Conservation (phyloP, 192 early-diverging fungal species). For the Phycomyces blakesleeanus region DNA sequence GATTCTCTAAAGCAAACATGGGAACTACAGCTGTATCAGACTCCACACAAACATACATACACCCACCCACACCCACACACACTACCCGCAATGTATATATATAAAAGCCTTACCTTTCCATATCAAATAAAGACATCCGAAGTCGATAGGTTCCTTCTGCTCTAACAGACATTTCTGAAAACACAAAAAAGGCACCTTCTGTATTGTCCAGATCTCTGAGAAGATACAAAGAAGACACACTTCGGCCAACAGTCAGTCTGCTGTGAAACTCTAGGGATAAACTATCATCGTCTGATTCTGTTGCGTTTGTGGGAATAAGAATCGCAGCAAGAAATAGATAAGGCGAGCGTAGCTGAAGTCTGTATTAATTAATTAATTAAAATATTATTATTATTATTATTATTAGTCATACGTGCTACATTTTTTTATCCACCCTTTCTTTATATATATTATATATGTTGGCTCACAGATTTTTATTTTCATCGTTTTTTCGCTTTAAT, state of each 20-base stretch:
- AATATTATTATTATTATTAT: too few relatives aligned
- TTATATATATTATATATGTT: constrained; percentile 3
- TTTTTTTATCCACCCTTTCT: too few relatives aligned
- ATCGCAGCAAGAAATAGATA: constrained; percentile 93
- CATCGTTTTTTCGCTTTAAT: constrained; percentile 1
- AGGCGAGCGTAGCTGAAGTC: constrained; percentile 41
- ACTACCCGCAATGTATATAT: too few relatives aligned
- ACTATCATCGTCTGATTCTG: constrained; percentile 43
- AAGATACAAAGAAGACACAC: constrained; percentile 83
- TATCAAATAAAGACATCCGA: constrained; percentile 86
- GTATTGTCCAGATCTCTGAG: constrained; percentile 76
- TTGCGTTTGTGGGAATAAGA: constrained; percentile 67
- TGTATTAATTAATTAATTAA: neutral
- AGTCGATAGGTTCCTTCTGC: constrained; percentile 81
- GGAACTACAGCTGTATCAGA: constrained; percentile 21
- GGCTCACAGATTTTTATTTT: neutral
- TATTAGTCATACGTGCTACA: too few relatives aligned
- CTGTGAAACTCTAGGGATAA: constrained; percentile 82
- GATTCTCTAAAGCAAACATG: constrained; percentile 81
- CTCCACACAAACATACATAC: too few relatives aligned
- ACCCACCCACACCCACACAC: too few relatives aligned
- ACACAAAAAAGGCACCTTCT: constrained; percentile 94
- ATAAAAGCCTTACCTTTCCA: constrained; percentile 50
- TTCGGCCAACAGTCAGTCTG: constrained; percentile 72
- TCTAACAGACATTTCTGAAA: constrained; percentile 88